A percentile compares a stretch with the other conserved stretches of the same genome.
Conservation (phyloP, 306 rosid genomes). For the Mimosa pudica region DNA sequence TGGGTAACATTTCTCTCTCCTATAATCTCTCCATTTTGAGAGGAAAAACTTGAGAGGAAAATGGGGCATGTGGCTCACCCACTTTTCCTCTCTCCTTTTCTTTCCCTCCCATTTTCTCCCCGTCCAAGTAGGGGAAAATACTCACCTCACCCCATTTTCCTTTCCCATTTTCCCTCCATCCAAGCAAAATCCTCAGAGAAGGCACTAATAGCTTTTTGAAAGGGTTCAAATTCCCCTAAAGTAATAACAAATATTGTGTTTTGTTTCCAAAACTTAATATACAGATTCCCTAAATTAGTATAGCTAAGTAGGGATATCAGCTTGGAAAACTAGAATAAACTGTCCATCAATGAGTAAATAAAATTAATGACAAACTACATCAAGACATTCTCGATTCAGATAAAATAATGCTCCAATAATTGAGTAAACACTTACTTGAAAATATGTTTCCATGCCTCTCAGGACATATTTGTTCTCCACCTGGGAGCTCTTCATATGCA, state of each 20-base stretch:
- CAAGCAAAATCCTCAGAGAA: neutral
- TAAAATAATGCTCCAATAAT: constrained; percentile 26
- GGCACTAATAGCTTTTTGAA: neutral
- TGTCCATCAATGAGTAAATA: neutral
- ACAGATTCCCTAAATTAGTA: neutral
- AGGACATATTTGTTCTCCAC: constrained; percentile 81
- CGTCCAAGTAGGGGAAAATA: no score
- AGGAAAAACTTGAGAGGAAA: no score
- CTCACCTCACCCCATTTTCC: no score
- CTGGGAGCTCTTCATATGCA: constrained; percentile 85
- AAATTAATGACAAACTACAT: neutral
- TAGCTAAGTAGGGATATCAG: neutral
- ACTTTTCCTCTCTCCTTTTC: no score
- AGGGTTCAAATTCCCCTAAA: neutral
- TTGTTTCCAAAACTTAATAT: no score
- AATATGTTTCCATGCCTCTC: constrained; percentile 65
- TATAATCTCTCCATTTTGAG: no score
- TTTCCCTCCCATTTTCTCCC: no score
- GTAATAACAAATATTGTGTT: no score
- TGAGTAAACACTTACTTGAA: constrained; percentile 64
- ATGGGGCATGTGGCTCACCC: no score
- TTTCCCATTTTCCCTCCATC: no score
- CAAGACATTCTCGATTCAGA: neutral
- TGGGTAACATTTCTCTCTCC: no score
- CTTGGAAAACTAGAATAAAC: neutral